Conservation (phyloP, 176 grass and related monocot genomes). For the Sorghum bicolor region Sorghum_bicolor_NCBIv3 NC_012872.2:68987501-68988000, state of each 20-base stretch:
- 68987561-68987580: neutral
- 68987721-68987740: constrained; percentile 38
- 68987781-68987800: constrained; percentile 32
- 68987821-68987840: constrained; percentile 40
- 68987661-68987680: constrained; percentile 49
- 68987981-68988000: constrained; percentile 3
- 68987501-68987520: neutral
- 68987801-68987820: constrained; percentile 19
- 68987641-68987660: constrained; percentile 37
- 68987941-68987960: constrained; percentile 31
- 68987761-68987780: constrained; percentile 34
- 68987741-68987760: constrained; percentile 14
- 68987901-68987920: constrained; percentile 43
- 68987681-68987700: constrained; percentile 30
- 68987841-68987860: constrained; percentile 17
- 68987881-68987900: constrained; percentile 31
- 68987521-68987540: neutral
- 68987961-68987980: constrained; percentile 26
- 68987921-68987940: constrained; percentile 29
- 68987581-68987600: neutral
- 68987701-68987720: constrained; percentile 14
- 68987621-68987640: constrained; percentile 45
- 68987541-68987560: neutral
- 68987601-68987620: constrained; percentile 20
- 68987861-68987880: constrained; percentile 24